Evolutionary conservation across 805 yeast species (phyloP).

Genomic region (Wickerhamomyces chaumierensis): DNA sequence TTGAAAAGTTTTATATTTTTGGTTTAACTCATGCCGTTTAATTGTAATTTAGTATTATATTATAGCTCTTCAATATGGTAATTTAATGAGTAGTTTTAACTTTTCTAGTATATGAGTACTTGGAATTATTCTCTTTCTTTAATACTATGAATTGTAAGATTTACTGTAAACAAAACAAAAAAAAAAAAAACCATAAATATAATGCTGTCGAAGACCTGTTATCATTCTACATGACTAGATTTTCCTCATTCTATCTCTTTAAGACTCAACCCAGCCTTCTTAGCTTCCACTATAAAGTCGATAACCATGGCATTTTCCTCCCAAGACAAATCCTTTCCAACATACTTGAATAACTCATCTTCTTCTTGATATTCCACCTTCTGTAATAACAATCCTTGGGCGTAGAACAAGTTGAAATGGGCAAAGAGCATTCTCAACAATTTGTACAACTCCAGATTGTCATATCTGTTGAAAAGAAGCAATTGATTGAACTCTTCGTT

Average conservation of each 20-base stretch:
- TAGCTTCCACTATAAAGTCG: background rate
- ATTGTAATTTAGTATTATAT: too few relatives aligned
- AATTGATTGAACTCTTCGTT: background rate
- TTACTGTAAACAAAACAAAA: too few relatives aligned
- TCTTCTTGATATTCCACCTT: background rate
- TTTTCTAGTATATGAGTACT: too few relatives aligned
- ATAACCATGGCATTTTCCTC: background rate
- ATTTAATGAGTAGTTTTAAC: too few relatives aligned
- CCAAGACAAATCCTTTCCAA: background rate
- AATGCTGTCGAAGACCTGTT: too few relatives aligned
- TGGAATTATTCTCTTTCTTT: too few relatives aligned
- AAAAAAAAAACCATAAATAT: too few relatives aligned
- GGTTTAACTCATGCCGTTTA: too few relatives aligned
- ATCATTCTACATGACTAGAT: background rate
- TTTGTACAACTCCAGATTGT: background rate
- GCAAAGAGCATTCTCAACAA: background rate
- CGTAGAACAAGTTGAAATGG: background rate
- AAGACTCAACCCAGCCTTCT: background rate
- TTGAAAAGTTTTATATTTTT: too few relatives aligned
- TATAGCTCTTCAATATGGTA: too few relatives aligned
- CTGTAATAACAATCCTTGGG: background rate
- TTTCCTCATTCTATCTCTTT: background rate
- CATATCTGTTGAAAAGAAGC: background rate
- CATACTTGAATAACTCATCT: background rate
- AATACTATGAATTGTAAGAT: too few relatives aligned